Evolutionary conservation across 371 early-diverging fungal genomes (phyloP).

Genomic region (Mortierella sp.): DNA sequence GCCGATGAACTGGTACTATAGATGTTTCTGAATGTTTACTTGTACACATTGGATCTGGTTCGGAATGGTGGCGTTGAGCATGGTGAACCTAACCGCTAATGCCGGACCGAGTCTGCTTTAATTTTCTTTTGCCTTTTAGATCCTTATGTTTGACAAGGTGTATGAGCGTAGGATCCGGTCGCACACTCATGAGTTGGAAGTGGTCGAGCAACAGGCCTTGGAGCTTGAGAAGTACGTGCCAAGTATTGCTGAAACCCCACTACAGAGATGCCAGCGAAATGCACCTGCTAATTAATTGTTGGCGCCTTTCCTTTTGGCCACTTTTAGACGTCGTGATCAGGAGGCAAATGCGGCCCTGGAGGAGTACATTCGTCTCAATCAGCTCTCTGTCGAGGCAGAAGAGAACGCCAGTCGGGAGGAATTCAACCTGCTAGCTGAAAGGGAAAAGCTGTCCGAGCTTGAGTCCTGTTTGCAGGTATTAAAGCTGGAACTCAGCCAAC

Average conservation of each 20-base stretch:
- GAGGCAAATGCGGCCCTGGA: constrained; percentile 25
- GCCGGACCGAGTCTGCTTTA: not conserved
- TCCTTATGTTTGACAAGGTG: constrained; percentile 18
- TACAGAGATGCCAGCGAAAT: not conserved
- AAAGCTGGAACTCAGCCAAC: constrained; percentile 16
- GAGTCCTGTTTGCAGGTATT: constrained; percentile 8
- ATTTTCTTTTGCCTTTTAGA: constrained; percentile 8
- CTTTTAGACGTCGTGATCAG: constrained; percentile 25
- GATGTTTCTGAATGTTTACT: not conserved
- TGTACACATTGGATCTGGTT: not conserved
- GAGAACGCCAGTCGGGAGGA: constrained; percentile 39
- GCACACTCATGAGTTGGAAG: constrained; percentile 12
- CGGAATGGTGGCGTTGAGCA: not conserved
- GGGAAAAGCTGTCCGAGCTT: constrained; percentile 19
- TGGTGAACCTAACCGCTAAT: not conserved
- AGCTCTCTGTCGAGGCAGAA: constrained; percentile 24
- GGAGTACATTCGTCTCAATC: constrained; percentile 21
- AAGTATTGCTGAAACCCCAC: not conserved
- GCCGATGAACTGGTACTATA: constrained; percentile 41
- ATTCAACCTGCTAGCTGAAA: constrained; percentile 26
- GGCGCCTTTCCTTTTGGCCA: not conserved
- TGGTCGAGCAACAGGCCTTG: constrained; percentile 7
- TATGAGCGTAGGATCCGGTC: constrained; percentile 19
- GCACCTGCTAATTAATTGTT: not conserved
- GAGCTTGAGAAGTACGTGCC: constrained; percentile 23